phyloP scores from a whole-genome alignment of 2,329 filamentous ascomycete genomes.

The Colletotrichum graminicola region DNA sequence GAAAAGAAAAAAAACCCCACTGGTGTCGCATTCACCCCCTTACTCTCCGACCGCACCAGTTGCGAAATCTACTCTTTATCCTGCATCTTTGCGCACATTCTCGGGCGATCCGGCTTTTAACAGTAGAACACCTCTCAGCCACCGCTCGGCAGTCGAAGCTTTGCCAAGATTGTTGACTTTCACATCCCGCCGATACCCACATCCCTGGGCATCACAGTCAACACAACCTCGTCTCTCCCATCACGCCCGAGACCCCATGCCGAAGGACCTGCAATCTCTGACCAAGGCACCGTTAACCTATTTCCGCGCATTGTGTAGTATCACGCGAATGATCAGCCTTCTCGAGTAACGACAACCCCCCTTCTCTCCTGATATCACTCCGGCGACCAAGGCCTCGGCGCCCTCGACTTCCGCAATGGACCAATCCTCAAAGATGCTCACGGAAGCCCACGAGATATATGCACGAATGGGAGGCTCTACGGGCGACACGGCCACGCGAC shows the following conservation, averaged over 20 bases:
- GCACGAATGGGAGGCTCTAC: constrained; percentile 39
- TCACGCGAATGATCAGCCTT: constrained; percentile 32
- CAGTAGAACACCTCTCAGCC: background rate
- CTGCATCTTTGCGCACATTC: background rate
- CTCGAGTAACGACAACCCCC: constrained; percentile 25
- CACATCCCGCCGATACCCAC: background rate
- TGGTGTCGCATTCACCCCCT: background rate
- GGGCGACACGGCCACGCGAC: constrained; percentile 51
- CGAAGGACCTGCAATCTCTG: background rate
- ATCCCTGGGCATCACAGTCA: background rate
- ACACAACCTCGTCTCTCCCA: background rate
- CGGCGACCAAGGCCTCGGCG: constrained; percentile 36
- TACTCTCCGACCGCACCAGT: background rate
- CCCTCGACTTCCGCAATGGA: constrained; percentile 31
- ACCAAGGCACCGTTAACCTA: background rate
- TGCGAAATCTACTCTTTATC: constrained; percentile 1
- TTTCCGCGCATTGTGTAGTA: background rate
- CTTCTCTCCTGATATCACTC: constrained; percentile 19
- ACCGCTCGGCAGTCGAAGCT: constrained; percentile 10
- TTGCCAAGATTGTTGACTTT: constrained; percentile 41
- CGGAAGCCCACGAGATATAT: constrained; percentile 38
- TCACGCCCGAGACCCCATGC: constrained; percentile 11
- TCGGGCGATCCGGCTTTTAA: background rate
- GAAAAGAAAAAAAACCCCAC: background rate
- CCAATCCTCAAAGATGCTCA: constrained; percentile 33